These are phyloP conservation scores for Elsinoe australis DNA, from an alignment of 2,329 filamentous ascomycete species.

Conservation along the genomic window DNA sequence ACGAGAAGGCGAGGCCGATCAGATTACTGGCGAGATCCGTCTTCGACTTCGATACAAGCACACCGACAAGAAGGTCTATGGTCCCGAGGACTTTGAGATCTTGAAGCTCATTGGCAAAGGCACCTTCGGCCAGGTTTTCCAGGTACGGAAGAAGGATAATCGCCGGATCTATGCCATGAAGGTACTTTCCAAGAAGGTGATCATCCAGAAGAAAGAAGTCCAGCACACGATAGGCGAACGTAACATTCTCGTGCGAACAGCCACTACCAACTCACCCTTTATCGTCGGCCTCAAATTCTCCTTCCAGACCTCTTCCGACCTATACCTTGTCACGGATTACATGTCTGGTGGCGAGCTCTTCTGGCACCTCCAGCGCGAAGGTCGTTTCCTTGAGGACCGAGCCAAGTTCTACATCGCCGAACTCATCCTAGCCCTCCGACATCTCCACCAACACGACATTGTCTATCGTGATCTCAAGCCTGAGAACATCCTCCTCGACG, in stretches of 20 bases:
- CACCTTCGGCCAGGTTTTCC: slow-evolving; percentile 96
- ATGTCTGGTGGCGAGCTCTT: slow-evolving; percentile 99
- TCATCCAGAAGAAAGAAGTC: slow-evolving; percentile 99
- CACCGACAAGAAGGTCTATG: slow-evolving; percentile 82
- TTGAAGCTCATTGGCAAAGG: slow-evolving; percentile 95
- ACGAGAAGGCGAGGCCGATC: slow-evolving; percentile 69
- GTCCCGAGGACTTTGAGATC: slow-evolving; percentile 92
- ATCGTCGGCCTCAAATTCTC: slow-evolving; percentile 98
- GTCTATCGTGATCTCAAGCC: slow-evolving; percentile 97
- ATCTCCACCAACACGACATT: slow-evolving; percentile 93
- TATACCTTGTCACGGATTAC: slow-evolving; percentile 98
- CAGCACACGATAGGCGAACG: slow-evolving; percentile 94
- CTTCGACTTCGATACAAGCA: slow-evolving; percentile 80
- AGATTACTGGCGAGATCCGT: slow-evolving; percentile 76
- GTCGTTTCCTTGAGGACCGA: slow-evolving; percentile 84
- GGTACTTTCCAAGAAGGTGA: slow-evolving; percentile 97
- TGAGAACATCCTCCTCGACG: slow-evolving; percentile 93
- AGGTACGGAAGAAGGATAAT: slow-evolving; percentile 95
- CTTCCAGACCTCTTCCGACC: slow-evolving; percentile 92
- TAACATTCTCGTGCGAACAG: slow-evolving; percentile 93
- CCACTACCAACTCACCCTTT: slow-evolving; percentile 91
- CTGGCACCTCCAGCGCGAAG: slow-evolving; percentile 97
- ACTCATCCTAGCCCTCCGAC: slow-evolving; percentile 87
- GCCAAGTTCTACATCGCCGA: slow-evolving; percentile 99
- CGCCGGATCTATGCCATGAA: slow-evolving; percentile 98